These are phyloP conservation scores for Mortierella antarctica DNA, from an alignment of 192 early-diverging fungal species.

Conservation along the genomic window DNA sequence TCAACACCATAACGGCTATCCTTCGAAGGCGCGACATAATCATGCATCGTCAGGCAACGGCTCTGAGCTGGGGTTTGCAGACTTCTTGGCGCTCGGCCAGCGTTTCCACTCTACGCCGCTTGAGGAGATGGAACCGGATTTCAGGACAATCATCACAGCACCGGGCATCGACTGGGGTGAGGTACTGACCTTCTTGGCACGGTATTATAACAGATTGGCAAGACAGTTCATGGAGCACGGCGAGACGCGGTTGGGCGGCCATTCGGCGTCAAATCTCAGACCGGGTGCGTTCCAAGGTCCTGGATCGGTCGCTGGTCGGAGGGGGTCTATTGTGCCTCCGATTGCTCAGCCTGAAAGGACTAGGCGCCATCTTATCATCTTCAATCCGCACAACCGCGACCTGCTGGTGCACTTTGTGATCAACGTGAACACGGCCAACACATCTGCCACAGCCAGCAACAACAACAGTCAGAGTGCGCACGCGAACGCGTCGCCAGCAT, in stretches of 20 bases:
- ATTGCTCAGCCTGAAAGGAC: slow-evolving; percentile 3
- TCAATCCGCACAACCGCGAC: slow-evolving; percentile 53
- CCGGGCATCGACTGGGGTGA: slow-evolving; percentile 52
- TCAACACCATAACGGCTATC: slow-evolving; percentile 14
- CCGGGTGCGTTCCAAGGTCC: not conserved
- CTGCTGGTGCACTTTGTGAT: slow-evolving; percentile 56
- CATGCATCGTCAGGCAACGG: slow-evolving; percentile 4
- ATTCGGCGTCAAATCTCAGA: slow-evolving; percentile 25
- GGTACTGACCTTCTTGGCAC: slow-evolving; percentile 44
- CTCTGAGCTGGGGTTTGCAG: slow-evolving; percentile 43
- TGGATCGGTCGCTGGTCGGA: not conserved
- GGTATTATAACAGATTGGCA: slow-evolving; percentile 36
- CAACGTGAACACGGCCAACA: slow-evolving; percentile 11
- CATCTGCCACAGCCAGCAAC: not conserved
- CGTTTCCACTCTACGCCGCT: slow-evolving; percentile 52
- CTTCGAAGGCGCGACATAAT: slow-evolving; percentile 10
- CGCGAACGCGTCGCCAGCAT: not conserved
- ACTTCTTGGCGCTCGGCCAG: slow-evolving; percentile 56
- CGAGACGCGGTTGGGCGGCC: slow-evolving; percentile 19
- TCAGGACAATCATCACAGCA: slow-evolving; percentile 42
- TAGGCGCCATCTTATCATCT: slow-evolving; percentile 54
- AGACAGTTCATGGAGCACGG: slow-evolving; percentile 55
- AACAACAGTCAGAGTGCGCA: not conserved
- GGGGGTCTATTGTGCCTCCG: slow-evolving; percentile 5
- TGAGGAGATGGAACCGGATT: slow-evolving; percentile 54